Evolutionary conservation across 108 stramenopile species (phyloP), one percentile per base, ranked within the genome.

Genomic region (Nitzschia sp.): DNA sequence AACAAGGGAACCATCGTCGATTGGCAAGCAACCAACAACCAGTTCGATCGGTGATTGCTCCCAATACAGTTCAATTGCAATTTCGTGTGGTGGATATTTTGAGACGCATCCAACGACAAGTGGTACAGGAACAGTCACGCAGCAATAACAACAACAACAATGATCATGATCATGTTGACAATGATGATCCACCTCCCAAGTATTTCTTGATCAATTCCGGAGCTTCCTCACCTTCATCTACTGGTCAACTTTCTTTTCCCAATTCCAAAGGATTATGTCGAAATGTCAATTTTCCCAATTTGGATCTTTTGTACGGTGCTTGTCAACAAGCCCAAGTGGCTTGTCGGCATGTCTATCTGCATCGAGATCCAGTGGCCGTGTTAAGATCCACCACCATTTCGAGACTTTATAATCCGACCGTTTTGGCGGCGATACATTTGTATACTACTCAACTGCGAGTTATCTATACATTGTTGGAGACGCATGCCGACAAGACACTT

Each of bases 281-380:
- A 12, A 38, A 15, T 17, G 55, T 68, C 41, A 40, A 63, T 10
- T 76, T 54, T 65, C 69, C 75, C 7, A 41, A 59, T 29, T 29
- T 76, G 38, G 75, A 62, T 54, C 24, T 62, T 6, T 61, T 38
- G 40, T 76, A 76, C 44, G 24, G 29, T 12, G 69, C 69, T n/a
- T 76, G 75, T 42, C 12, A 38, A 6, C 22, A 43, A 40, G 75
- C 75, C 29, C 6, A 56, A 19, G 75, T 76, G 17, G 44, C 44
- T 41, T 76, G 75, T 34, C 26, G 44, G 38, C 75, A 76, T 40
- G 61, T 76, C 41, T 57, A 51, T 24, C 21, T 70, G 26, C 65
- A 63, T 34, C 68, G 75, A 0, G 61, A 76, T 58, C 69, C 75
- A 0, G 21, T 38, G 9, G 59, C 43, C 10, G 58, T 69, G 0